Evolutionary conservation across 2,329 filamentous ascomycete species (phyloP).

Genomic region (Colletotrichum cereale): DNA sequence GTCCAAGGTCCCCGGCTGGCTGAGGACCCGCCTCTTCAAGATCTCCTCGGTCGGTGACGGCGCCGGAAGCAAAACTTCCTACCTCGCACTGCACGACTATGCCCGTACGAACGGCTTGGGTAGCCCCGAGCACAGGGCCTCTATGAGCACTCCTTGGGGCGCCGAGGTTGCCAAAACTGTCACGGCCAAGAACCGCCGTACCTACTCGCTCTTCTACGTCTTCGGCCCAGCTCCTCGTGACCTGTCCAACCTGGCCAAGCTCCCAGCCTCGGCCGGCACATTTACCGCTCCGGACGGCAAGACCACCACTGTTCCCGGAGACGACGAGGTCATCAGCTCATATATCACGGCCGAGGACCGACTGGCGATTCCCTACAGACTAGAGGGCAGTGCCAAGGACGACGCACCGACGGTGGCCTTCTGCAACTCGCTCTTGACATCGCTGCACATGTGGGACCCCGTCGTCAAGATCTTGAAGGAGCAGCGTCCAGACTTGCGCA

Average conservation of each 20-base stretch:
- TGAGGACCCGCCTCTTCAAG: conserved; percentile 77
- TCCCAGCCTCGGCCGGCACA: conserved; percentile 58
- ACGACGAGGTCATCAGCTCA: conserved; percentile 71
- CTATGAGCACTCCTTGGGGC: conserved; percentile 72
- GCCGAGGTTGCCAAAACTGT: conserved; percentile 71
- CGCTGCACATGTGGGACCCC: conserved; percentile 84
- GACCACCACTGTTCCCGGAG: conserved; percentile 62
- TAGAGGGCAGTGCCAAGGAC: conserved; percentile 78
- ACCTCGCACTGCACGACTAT: conserved; percentile 80
- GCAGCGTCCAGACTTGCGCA: conserved; percentile 73
- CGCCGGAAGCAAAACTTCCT: conserved; percentile 59
- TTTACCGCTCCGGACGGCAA: conserved; percentile 70
- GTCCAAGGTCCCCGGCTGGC: conserved; percentile 82
- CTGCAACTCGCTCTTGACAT: conserved; percentile 84
- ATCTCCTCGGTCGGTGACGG: conserved; percentile 72
- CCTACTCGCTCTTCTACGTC: conserved; percentile 81
- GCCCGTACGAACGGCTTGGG: conserved; percentile 74
- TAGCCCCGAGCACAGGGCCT: conserved; percentile 72
- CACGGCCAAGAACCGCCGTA: conserved; percentile 66
- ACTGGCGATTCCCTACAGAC: conserved; percentile 76
- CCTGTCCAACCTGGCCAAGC: conserved; percentile 66
- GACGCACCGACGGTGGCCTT: conserved; percentile 80
- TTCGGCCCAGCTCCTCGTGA: conserved; percentile 83
- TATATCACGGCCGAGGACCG: conserved; percentile 77
- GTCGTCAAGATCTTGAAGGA: conserved; percentile 73